Conservation (phyloP, 1,284 basidiomycete genomes). For the Microbotryomycetes sp. region DNA sequence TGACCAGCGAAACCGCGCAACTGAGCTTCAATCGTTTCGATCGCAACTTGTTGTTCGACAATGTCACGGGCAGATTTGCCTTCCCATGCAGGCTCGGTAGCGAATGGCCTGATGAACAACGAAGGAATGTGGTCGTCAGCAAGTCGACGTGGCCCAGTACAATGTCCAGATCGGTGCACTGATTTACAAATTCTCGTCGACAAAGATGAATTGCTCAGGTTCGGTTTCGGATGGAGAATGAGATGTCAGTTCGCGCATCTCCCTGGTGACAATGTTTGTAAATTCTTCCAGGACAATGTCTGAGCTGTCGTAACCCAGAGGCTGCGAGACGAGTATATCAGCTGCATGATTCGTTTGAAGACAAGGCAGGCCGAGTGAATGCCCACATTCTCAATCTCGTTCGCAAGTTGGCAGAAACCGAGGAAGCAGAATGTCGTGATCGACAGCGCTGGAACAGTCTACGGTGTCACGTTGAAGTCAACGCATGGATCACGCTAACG, state of each 20-base stretch:
- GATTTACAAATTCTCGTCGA: constrained; percentile 3
- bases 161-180: background rate
- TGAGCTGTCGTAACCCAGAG: constrained; percentile 52
- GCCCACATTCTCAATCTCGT: constrained; percentile 46
- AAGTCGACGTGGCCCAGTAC: background rate
- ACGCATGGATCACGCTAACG: too few species aligned
- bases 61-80: background rate
- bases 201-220: constrained; percentile 51
- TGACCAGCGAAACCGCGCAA: too few species aligned
- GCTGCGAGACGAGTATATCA: too few species aligned
- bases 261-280: constrained; percentile 56
- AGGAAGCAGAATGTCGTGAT: constrained; percentile 33
- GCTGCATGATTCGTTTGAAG: background rate
- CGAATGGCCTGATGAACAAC: background rate
- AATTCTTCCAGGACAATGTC: constrained; percentile 62
- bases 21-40: too few species aligned
- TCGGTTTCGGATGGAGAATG: constrained; percentile 48
- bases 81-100: background rate
- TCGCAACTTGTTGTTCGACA: too few species aligned
- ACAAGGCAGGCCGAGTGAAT: background rate
- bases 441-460: constrained; percentile 13
- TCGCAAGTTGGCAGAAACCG: constrained; percentile 62
- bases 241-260: constrained; percentile 60
- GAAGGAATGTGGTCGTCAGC: too few species aligned
- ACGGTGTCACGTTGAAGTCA: too few species aligned